Conservation (phyloP, 768 basidiomycete genomes). For the Amanita brunnescens region DNA sequence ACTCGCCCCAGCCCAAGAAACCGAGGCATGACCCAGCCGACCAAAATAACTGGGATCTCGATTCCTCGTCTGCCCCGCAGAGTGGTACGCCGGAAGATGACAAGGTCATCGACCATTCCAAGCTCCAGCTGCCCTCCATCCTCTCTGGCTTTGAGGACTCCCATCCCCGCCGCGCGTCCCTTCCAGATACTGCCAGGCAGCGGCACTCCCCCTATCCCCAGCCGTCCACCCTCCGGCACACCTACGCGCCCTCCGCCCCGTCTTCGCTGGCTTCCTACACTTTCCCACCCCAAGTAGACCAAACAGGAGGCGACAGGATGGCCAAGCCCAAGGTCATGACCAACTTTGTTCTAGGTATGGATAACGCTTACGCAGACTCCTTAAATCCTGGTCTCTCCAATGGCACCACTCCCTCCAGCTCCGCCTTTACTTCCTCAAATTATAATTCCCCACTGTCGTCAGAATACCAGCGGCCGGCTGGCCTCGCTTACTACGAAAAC, state of each 20-base stretch:
- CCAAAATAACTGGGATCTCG: conserved; percentile 25
- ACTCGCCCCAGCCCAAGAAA: conserved; percentile 48
- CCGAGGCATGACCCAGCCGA: conserved; percentile 27
- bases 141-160: conserved; percentile 62
- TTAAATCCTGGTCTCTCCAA: conserved; percentile 42
- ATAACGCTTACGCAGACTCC: conserved; percentile 32
- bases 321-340: conserved; percentile 39
- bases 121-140: conserved; percentile 69
- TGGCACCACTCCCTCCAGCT: conserved; percentile 41
- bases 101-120: conserved; percentile 35
- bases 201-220: conserved; percentile 49
- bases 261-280: conserved; percentile 40
- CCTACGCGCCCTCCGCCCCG: conserved; percentile 36
- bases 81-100: conserved; percentile 30
- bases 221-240: conserved; percentile 35
- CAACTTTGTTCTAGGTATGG: conserved; percentile 33
- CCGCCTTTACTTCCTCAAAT: conserved; percentile 38
- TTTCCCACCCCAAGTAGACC: conserved; percentile 44
- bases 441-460: conserved; percentile 41
- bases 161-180: conserved; percentile 51
- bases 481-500: conserved; percentile 36
- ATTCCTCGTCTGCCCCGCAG: conserved; percentile 20
- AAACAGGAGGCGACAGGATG: conserved; percentile 27
- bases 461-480: conserved; percentile 36
- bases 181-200: conserved; percentile 46